Evolutionary conservation across 768 basidiomycete genomes (phyloP), one percentile per base, ranked within the genome.

Genomic region (Lactarius hengduanensis): DNA sequence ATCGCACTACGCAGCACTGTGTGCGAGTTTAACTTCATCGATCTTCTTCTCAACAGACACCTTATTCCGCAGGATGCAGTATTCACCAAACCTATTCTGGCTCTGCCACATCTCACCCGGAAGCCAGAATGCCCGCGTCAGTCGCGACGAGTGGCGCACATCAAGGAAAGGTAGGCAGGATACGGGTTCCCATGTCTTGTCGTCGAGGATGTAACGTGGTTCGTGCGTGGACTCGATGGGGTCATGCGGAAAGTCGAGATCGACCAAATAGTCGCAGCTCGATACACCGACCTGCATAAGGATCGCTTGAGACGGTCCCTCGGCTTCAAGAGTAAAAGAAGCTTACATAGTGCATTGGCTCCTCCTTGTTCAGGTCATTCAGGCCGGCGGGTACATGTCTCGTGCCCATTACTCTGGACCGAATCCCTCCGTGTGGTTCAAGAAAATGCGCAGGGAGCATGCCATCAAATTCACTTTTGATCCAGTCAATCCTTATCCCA

Each of bases 401-500:
- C 9, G 89, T 94, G 69, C 88, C 88, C 28, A 84, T 79, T 69
- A 87, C 77, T 40, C 82, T 77, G 86, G 86, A 90, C 73, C 79
- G 63, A 57, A 77, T 66, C 28, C 79, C 77, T 30, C 68, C 71
- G 59, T 72, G 32, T 34, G 78, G 78, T 71, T 78, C 77, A 62
- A 77, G 77, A 78, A 97, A 98, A 74, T 91, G 90, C 22, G 88
- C 84, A 16, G 97, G 97, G 68, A 99, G 80, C 73, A 93, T 83
- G 11, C 94, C 96, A 68, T 88, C 83, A 71, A 98, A 98, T 64
- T 90, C 94, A 76, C 90, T 94, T 80, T 94, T 92, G 75, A 98
- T 80, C 77, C 94, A 98, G 65, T 89, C 83, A n/a, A 96, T 86
- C 32, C 86, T 82, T 65, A 98, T 78, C 32, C 86, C 90, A 65